These are phyloP conservation scores for Cenchrus purpureus DNA, from an alignment of 176 grass and related monocot genomes.

Conservation along the genomic window DNA sequence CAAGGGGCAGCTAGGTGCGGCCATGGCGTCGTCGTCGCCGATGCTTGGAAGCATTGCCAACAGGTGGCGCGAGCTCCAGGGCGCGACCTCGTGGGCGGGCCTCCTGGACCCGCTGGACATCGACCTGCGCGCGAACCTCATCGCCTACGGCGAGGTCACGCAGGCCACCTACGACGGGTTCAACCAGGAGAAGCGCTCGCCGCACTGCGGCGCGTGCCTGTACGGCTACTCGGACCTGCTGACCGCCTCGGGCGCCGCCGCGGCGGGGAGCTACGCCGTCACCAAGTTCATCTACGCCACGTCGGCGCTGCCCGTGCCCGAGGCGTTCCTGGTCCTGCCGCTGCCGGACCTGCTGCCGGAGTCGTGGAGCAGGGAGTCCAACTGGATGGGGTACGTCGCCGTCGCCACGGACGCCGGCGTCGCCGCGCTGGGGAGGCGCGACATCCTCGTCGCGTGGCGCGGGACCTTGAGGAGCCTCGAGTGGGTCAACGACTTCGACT, in stretches of 20 bases:
- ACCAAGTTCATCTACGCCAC: conserved; percentile 89
- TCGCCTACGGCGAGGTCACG: conserved; percentile 77
- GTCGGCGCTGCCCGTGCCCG: conserved; percentile 48
- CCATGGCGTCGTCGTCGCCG: conserved; percentile 28
- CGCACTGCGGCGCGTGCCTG: conserved; percentile 65
- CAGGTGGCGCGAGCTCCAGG: conserved; percentile 81
- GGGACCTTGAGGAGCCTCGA: conserved; percentile 67
- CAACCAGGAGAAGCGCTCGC: conserved; percentile 69
- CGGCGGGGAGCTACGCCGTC: conserved; percentile 51
- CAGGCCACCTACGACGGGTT: conserved; percentile 75
- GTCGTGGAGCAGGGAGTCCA: conserved; percentile 67
- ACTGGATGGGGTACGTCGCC: conserved; percentile 92
- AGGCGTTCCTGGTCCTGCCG: conserved; percentile 69
- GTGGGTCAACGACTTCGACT: conserved; percentile 78
- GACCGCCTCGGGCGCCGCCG: neutral
- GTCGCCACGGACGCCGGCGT: conserved; percentile 80
- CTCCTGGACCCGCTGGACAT: conserved; percentile 70
- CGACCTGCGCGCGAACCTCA: conserved; percentile 69
- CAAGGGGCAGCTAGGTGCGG: too few species aligned
- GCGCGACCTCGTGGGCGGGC: conserved; percentile 61
- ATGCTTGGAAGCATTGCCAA: conserved; percentile 57
- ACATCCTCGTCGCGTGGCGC: conserved; percentile 85
- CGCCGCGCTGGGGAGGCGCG: conserved; percentile 68
- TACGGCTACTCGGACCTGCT: conserved; percentile 57
- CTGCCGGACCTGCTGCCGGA: conserved; percentile 21